Conservation (phyloP, 805 yeast genomes). For the Nadsonia fulvescens region DNA sequence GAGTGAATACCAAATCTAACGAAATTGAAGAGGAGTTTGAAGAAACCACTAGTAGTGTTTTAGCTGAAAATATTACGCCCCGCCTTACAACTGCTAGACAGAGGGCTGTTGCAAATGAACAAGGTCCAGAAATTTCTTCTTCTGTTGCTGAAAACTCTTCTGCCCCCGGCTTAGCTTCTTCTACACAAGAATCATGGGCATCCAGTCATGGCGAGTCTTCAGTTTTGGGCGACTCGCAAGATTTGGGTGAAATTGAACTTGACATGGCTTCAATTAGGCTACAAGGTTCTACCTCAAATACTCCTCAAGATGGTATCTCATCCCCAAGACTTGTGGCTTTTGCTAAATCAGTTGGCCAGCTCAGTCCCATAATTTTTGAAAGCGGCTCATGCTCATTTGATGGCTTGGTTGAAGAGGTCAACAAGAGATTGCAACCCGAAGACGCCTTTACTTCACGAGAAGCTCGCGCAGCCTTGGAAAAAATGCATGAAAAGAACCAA, state of each 20-base stretch:
- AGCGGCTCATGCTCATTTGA: constrained; percentile 27
- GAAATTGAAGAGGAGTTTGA: constrained; percentile 29
- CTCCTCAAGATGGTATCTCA: constrained; percentile 25
- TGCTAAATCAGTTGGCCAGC: constrained; percentile 27
- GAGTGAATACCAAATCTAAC: constrained; percentile 23
- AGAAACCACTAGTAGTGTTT: constrained; percentile 35
- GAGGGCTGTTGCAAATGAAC: constrained; percentile 7
- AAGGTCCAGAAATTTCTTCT: too few relatives aligned
- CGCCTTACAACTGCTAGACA: constrained; percentile 13
- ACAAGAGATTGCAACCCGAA: constrained; percentile 24
- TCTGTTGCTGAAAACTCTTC: too few relatives aligned
- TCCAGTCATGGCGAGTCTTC: constrained; percentile 4
- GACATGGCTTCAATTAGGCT: constrained; percentile 6
- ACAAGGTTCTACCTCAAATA: constrained; percentile 9
- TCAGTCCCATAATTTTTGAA: constrained; percentile 28
- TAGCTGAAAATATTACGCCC: constrained; percentile 24
- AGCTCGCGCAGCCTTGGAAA: constrained; percentile 20
- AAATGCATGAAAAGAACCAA: constrained; percentile 20
- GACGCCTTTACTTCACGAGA: constrained; percentile 22
- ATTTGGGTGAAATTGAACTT: background rate
- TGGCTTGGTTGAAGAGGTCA: constrained; percentile 23
- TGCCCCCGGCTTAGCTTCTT: constrained; percentile 1
- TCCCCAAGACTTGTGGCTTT: constrained; percentile 30
- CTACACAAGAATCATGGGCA: constrained; percentile 11
- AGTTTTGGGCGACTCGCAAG: background rate